Evolutionary conservation across 2,329 filamentous ascomycete genomes (phyloP).

Genomic region (Xylaria arbuscula): DNA sequence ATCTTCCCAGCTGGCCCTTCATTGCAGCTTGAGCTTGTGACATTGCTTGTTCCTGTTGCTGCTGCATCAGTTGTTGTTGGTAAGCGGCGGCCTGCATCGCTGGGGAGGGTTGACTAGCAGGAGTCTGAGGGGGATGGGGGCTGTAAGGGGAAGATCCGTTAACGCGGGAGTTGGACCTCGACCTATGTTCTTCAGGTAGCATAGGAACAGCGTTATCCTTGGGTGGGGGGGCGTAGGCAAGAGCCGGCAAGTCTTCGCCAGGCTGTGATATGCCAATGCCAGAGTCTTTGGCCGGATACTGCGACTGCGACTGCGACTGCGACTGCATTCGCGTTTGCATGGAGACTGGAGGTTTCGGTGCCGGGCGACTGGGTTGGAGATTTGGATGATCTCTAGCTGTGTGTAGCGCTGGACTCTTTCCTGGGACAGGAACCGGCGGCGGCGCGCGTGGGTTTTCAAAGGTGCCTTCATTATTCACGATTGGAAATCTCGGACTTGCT

Average conservation of each 20-base stretch:
- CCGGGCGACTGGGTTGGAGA: conserved; percentile 83
- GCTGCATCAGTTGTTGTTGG: conserved; percentile 74
- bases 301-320: conserved; percentile 60
- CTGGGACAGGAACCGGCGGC: conserved; percentile 80
- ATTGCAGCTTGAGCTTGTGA: conserved; percentile 82
- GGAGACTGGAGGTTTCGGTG: conserved; percentile 83
- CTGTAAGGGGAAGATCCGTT: conserved; percentile 65
- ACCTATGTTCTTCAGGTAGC: conserved; percentile 74
- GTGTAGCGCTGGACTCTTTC: conserved; percentile 56
- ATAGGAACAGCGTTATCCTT: conserved; percentile 67
- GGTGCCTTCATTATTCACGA: conserved; percentile 86
- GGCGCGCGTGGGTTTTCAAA: conserved; percentile 97
- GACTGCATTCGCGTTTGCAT: conserved; percentile 68
- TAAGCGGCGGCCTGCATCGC: conserved; percentile 61
- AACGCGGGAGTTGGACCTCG: conserved; percentile 73
- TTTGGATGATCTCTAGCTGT: conserved; percentile 64
- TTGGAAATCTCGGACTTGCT: conserved; percentile 85
- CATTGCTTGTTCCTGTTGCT: conserved; percentile 89
- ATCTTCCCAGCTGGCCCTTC: conserved; percentile 75
- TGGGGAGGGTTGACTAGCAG: conserved; percentile 57
- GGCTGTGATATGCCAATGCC: conserved; percentile 70
- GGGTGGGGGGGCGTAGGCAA: conserved; percentile 56
- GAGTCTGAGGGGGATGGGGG: conserved; percentile 51
- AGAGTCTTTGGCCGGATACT: conserved; percentile 70
- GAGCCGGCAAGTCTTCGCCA: conserved; percentile 64